Evolutionary conservation across 306 rosid species (phyloP).

Genomic region (Styphnolobium japonicum): DNA sequence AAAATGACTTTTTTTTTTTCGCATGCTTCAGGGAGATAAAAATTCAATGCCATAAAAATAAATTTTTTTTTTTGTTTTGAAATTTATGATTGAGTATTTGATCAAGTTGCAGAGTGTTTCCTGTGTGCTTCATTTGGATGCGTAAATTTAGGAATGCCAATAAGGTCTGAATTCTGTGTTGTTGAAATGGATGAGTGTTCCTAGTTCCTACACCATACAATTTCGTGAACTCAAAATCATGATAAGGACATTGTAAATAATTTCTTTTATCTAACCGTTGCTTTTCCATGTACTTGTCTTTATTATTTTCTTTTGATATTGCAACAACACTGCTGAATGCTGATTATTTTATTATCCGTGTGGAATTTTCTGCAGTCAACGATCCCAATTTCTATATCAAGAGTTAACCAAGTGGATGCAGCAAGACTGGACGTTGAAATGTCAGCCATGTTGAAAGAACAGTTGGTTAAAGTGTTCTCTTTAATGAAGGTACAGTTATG

Average conservation of each 20-base stretch:
- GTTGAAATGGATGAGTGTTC: no score
- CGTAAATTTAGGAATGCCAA: no score
- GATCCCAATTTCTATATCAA: slow-evolving; percentile 83
- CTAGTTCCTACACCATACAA: no score
- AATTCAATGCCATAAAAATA: background rate
- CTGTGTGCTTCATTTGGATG: background rate
- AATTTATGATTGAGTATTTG: background rate
- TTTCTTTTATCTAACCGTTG: no score
- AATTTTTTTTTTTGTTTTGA: background rate
- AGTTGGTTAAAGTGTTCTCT: slow-evolving; percentile 88
- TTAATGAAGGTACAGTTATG: slow-evolving; percentile 76
- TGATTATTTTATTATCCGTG: background rate
- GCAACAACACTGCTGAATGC: background rate
- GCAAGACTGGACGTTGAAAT: slow-evolving; percentile 91
- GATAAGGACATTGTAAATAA: no score
- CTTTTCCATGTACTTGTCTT: background rate
- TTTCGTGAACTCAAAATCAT: no score
- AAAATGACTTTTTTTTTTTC: background rate
- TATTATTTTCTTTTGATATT: background rate
- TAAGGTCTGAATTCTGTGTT: no score
- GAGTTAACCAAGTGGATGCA: slow-evolving; percentile 97
- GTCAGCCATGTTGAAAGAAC: slow-evolving; percentile 99
- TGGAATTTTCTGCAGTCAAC: slow-evolving; percentile 43
- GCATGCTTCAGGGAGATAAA: background rate
- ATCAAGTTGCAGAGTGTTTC: background rate